Evolutionary conservation across 495 filamentous ascomycete genomes (phyloP), one percentile per base, ranked within the genome.

Genomic region (Neurospora cerealis): DNA sequence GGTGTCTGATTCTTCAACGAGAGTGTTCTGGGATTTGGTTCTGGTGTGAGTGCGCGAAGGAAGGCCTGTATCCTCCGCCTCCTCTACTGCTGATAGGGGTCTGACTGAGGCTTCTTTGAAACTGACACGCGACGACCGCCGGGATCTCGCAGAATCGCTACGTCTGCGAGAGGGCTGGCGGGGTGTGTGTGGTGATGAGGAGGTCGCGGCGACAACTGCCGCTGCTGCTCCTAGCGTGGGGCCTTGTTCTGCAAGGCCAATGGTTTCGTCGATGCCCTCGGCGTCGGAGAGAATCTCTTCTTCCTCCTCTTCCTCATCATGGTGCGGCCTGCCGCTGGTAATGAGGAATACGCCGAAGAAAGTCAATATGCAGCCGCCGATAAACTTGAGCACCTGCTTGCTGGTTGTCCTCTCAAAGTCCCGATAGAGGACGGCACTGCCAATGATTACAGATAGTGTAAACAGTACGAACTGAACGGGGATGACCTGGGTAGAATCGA

Each of bases 401-500:
- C 84, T 79, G 0, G 89, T 89, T 9, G 93, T 91, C 5, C 91
- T 91, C 79, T 97, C 90, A 78, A 99, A 99, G 81, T 99, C 96
- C 7, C 94, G 89, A 79, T 98, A 99, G 13, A 99, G 83, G 36
- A 99, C 86, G 1, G 96, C 94, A 80, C 93, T 96, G 66, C 96
- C 96, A 70, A 97, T 88, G 77, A 99, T 98, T 71, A 99, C 96
- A 3, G 91, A 97, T 7, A 99, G 85, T 0, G 96, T 99, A 80
- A 99, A 99, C 46, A 97, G 87, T 36, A 99, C 96, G 76, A 99
- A 99, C 78, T 99, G 96, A 15, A 93, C 93, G 3, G 96, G 96
- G 71, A 99, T 98, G 74, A 99, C 96, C 77, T 97, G 93, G 0
- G 96, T 99, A 0, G 95, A 95, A 81, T 97, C 93, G 83, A 99